Conservation (phyloP, 768 basidiomycete genomes). For the Lanmaoa pseudosensibilis region DNA sequence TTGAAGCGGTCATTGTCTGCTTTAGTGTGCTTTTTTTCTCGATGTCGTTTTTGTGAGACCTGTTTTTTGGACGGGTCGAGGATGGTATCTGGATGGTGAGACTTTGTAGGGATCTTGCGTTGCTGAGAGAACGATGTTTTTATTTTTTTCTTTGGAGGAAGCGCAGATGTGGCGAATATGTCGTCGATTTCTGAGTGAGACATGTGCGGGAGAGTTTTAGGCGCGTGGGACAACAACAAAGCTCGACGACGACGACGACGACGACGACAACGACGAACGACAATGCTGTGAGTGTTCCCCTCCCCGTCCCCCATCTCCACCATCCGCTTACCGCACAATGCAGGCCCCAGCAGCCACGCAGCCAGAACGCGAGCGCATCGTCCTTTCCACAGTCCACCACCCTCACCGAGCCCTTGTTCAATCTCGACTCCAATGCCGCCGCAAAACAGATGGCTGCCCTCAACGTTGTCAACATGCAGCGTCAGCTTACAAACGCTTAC, state of each 20-base stretch:
- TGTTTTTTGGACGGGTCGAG: slow-evolving; percentile 56
- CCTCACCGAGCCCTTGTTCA: slow-evolving; percentile 43
- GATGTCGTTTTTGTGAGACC: slow-evolving; percentile 34
- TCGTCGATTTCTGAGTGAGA: slow-evolving; percentile 80
- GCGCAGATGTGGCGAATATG: slow-evolving; percentile 62
- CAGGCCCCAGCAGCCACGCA: slow-evolving; percentile 43
- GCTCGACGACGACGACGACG: slow-evolving; percentile 21
- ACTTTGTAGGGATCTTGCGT: background rate
- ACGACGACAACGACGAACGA: slow-evolving; percentile 20
- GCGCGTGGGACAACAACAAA: slow-evolving; percentile 18
- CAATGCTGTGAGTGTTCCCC: slow-evolving; percentile 35
- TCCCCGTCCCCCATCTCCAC: background rate
- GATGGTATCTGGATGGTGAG: slow-evolving; percentile 52
- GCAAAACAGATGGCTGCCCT: slow-evolving; percentile 84
- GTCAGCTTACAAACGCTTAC: slow-evolving; percentile 56
- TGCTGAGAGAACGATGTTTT: slow-evolving; percentile 1
- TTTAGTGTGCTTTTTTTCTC: slow-evolving; percentile 29
- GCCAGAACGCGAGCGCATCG: slow-evolving; percentile 17
- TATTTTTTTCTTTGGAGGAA: slow-evolving; percentile 45
- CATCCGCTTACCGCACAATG: slow-evolving; percentile 8
- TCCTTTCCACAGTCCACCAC: slow-evolving; percentile 22
- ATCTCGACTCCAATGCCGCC: slow-evolving; percentile 61
- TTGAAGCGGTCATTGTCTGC: slow-evolving; percentile 53
- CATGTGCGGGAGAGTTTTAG: slow-evolving; percentile 32
- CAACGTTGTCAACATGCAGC: slow-evolving; percentile 51